Conservation (phyloP, 2,329 filamentous ascomycete genomes). For the Botrytis galanthina region DNA sequence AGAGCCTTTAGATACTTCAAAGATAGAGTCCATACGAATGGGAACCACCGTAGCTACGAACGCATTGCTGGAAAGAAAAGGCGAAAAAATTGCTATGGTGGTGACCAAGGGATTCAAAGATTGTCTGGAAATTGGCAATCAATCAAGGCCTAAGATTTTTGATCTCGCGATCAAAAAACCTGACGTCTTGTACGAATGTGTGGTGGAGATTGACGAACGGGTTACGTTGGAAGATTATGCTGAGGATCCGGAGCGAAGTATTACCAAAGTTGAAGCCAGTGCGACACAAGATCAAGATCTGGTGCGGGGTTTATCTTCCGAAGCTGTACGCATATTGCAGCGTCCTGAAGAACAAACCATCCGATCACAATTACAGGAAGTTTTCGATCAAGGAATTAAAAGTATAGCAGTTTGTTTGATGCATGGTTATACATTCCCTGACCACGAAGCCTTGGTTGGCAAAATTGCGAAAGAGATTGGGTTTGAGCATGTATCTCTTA, state of each 20-base stretch:
- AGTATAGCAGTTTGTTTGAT: constrained; percentile 89
- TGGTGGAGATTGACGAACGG: constrained; percentile 87
- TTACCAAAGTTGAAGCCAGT: constrained; percentile 51
- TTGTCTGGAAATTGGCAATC: constrained; percentile 85
- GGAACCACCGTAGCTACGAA: constrained; percentile 95
- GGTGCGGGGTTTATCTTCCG: constrained; percentile 70
- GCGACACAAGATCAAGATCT: constrained; percentile 52
- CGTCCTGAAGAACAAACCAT: constrained; percentile 58
- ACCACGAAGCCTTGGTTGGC: constrained; percentile 78
- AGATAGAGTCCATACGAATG: constrained; percentile 92
- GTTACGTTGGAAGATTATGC: constrained; percentile 91
- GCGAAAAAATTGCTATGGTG: constrained; percentile 82
- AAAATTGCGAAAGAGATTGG: constrained; percentile 76
- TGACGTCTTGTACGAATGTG: constrained; percentile 78
- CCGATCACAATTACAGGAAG: constrained; percentile 58
- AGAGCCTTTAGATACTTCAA: constrained; percentile 72
- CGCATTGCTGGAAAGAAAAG: constrained; percentile 84
- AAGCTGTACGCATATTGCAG: constrained; percentile 68
- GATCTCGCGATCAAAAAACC: constrained; percentile 85
- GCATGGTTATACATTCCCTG: constrained; percentile 88
- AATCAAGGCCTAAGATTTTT: constrained; percentile 86
- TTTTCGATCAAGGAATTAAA: constrained; percentile 68
- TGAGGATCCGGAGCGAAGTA: constrained; percentile 70
- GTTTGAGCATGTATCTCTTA: constrained; percentile 78
- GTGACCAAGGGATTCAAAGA: constrained; percentile 87